These are phyloP conservation scores for Turnera subulata DNA, from an alignment of 345 rosid genomes.

Conservation along the genomic window DNA sequence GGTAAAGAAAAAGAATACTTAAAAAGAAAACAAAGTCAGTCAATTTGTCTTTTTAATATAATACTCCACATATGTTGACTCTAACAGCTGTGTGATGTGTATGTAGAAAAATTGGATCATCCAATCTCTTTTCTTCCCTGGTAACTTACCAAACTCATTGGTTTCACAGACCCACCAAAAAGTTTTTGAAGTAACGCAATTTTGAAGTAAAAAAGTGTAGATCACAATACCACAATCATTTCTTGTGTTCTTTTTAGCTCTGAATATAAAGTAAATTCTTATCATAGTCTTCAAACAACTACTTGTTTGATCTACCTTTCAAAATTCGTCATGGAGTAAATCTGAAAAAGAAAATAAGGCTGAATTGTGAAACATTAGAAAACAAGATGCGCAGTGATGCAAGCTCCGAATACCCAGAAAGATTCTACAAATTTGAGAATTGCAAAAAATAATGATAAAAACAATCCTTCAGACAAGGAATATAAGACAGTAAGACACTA, in stretches of 20 bases:
- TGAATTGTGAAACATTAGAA: background rate
- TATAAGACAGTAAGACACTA: background rate
- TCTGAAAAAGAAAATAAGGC: constrained; percentile 3
- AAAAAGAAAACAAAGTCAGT: background rate
- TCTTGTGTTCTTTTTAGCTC: too few relatives aligned
- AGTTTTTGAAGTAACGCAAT: too few relatives aligned
- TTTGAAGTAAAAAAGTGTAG: too few relatives aligned
- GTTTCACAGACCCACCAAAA: background rate
- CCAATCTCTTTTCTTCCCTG: background rate
- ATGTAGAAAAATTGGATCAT: background rate
- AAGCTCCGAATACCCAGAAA: constrained; percentile 9
- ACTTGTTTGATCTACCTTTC: constrained; percentile 8
- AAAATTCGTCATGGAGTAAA: constrained; percentile 6
- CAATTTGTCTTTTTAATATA: background rate
- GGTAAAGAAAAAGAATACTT: background rate
- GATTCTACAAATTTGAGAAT: background rate
- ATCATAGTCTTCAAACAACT: background rate
- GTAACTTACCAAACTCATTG: constrained; percentile 17
- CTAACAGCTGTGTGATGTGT: too few relatives aligned
- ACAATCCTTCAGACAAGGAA: background rate
- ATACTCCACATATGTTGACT: background rate
- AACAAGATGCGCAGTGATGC: background rate
- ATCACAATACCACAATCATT: too few relatives aligned
- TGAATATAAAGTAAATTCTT: too few relatives aligned
- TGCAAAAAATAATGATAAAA: background rate